Evolutionary conservation across 306 rosid genomes (phyloP), one percentile per base, ranked within the genome.

Genomic region (Castanea sativa): DNA sequence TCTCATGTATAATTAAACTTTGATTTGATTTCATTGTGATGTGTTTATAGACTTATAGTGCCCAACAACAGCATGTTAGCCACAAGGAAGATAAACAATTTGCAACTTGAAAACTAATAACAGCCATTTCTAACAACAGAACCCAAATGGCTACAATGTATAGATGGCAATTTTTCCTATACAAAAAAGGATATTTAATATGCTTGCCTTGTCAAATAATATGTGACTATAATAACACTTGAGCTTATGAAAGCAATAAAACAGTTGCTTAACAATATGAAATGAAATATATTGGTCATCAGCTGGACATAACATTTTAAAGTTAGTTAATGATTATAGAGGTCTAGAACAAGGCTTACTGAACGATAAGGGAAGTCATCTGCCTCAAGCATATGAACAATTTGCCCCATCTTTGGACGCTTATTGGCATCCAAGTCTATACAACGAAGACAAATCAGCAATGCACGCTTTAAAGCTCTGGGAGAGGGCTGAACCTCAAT

Each of bases 351-450:
- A 29, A 61, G 77, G 78, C 92, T 89, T 84, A 92, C 99, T 16
- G 97, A 81, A 51, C 96, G 98, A 80, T 83, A 92, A 79, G 98
- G 98, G 76, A 92, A 95, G 82, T 95, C 99, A 74, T 95, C 99
- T 65, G 96, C 91, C 82, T 93, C 99, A 6, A 95, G 96, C 99
- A 95, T 92, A 79, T 95, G 99, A 86, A 90, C 94, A 79, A 95
- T 92, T 84, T 95, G 99, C 79, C 99, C 95, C 99, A 95, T 95
- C 80, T 92, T 95, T 27, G 99, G 99, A 53, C 99, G 89, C 86
- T 95, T 95, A 69, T 56, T 41, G 38, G 89, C 97, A 80, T 95
- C 99, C 89, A 91, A 77, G 71, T 95, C 99, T 70, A 95, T 89
- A 79, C 99, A 92, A 33, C 98, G 97, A 35, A 95, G 90, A 74